Evolutionary conservation across 208 protist genomes (phyloP).

Genomic region (Trypanosoma conorhini): DNA sequence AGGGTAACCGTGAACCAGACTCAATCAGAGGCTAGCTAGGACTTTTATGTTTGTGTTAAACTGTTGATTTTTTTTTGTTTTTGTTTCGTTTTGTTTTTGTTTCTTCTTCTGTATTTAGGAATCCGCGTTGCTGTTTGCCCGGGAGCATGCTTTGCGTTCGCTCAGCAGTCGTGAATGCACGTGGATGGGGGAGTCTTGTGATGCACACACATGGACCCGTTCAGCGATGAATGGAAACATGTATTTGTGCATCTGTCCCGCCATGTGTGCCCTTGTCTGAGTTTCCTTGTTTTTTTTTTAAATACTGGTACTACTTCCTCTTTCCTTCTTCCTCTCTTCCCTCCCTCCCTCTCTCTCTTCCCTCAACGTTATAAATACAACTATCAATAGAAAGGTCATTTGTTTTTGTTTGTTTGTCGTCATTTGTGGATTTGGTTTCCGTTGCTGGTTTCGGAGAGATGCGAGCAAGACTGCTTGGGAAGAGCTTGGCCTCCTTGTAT

Average conservation of each 20-base stretch:
- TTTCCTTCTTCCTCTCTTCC: constrained; percentile 2
- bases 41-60: background rate
- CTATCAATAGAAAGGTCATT: background rate
- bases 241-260: background rate
- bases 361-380: background rate
- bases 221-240: constrained; percentile 6
- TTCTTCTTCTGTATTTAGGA: constrained; percentile 5
- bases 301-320: background rate
- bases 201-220: background rate
- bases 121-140: background rate
- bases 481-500: constrained; percentile 61
- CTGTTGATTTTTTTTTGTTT: background rate
- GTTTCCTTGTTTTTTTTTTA: constrained; percentile 16
- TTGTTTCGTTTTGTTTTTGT: constrained; percentile 12
- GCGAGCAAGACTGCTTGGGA: constrained; percentile 48
- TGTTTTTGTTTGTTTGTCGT: constrained; percentile 12
- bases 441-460: constrained; percentile 24
- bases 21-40: constrained; percentile 28
- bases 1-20: constrained; percentile 70
- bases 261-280: background rate
- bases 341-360: background rate
- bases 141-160: background rate
- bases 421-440: background rate
- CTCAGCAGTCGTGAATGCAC: background rate
- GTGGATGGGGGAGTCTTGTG: background rate